These are phyloP conservation scores for Sclerotinia spermophila DNA, from an alignment of 2,329 filamentous ascomycete genomes.

Conservation along the genomic window DNA sequence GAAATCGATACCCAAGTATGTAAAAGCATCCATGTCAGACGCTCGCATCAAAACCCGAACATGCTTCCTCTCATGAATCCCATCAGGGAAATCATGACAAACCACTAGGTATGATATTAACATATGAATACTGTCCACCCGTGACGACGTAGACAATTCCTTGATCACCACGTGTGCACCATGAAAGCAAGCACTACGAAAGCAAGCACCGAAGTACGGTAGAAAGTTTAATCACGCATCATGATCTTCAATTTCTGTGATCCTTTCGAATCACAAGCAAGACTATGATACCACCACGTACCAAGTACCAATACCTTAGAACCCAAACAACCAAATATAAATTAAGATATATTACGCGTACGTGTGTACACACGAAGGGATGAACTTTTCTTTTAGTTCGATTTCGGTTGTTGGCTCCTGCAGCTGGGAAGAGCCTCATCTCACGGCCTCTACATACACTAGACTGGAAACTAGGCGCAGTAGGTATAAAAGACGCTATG, in stretches of 20 bases:
- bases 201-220: not conserved
- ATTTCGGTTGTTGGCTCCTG: not conserved
- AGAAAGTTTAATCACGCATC: not conserved
- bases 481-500: not conserved
- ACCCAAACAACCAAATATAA: not conserved
- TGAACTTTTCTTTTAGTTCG: not conserved
- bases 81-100: not conserved
- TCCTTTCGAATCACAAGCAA: not conserved
- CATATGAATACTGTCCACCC: not conserved
- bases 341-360: not conserved
- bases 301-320: not conserved
- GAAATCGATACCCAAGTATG: not conserved
- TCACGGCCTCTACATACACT: not conserved
- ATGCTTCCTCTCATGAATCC: not conserved
- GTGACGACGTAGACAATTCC: not conserved
- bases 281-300: not conserved
- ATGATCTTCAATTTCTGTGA: not conserved
- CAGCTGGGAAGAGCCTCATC: not conserved
- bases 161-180: slow-evolving; percentile 1
- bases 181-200: not conserved
- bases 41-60: not conserved
- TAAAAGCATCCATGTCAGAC: not conserved
- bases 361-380: not conserved
- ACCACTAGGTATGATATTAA: not conserved
- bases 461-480: not conserved